Evolutionary conservation across 2,329 filamentous ascomycete species (phyloP).

Genomic region (Anisogramma anomala): DNA sequence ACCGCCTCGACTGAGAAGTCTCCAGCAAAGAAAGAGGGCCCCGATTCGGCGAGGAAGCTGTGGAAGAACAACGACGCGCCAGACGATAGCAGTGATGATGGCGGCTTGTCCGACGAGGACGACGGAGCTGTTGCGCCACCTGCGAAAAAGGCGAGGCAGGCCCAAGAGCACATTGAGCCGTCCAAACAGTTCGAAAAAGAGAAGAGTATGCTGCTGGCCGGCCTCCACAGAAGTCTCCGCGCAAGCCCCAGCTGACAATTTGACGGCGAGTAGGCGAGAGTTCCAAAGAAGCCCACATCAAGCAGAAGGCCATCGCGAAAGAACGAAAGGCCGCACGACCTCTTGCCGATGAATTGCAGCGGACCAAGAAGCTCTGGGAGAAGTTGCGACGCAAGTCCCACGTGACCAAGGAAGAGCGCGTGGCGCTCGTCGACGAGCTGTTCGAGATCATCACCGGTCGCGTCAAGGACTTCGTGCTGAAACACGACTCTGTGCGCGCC

Average conservation of each 20-base stretch:
- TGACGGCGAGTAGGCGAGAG: slow-evolving; percentile 38
- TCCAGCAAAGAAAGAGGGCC: slow-evolving; percentile 38
- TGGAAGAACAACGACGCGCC: slow-evolving; percentile 25
- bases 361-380: slow-evolving; percentile 97
- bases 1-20: slow-evolving; percentile 26
- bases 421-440: slow-evolving; percentile 76
- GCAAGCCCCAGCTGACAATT: background rate
- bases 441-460: slow-evolving; percentile 84
- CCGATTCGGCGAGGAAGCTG: slow-evolving; percentile 23
- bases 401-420: slow-evolving; percentile 78
- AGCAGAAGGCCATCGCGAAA: slow-evolving; percentile 77
- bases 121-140: slow-evolving; percentile 41
- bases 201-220: slow-evolving; percentile 21
- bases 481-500: slow-evolving; percentile 94
- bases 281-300: slow-evolving; percentile 78
- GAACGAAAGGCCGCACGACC: slow-evolving; percentile 91
- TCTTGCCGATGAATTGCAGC: slow-evolving; percentile 75
- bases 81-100: slow-evolving; percentile 27
- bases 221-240: background rate
- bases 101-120: slow-evolving; percentile 37
- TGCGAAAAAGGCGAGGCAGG: slow-evolving; percentile 27
- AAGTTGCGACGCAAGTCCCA: slow-evolving; percentile 84
- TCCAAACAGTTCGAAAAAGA: slow-evolving; percentile 31
- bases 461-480: slow-evolving; percentile 92
- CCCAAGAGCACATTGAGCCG: slow-evolving; percentile 18